Conservation (phyloP, 164 flowering plant species). For the Amborella trichopoda region DNA sequence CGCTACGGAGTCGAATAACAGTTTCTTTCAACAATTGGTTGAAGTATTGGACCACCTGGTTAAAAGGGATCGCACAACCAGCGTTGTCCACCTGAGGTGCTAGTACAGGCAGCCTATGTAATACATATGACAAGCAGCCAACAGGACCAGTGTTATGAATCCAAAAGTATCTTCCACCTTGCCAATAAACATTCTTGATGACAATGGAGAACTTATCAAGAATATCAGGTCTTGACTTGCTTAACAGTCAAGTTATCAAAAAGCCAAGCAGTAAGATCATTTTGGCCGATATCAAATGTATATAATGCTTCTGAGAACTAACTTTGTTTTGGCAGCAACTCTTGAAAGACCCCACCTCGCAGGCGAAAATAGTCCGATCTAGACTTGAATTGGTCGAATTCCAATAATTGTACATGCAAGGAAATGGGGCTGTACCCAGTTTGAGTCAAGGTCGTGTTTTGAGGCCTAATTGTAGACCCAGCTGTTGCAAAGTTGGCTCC, state of each 20-base stretch:
- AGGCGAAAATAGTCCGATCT: no score
- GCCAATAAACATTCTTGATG: constrained; percentile 19
- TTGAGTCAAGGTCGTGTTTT: constrained; percentile 28
- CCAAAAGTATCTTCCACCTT: constrained; percentile 35
- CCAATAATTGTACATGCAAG: constrained; percentile 30
- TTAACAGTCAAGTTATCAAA: constrained; percentile 18
- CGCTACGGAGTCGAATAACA: constrained; percentile 19
- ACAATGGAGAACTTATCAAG: constrained; percentile 18
- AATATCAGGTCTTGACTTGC: constrained; percentile 33
- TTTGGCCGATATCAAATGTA: constrained; percentile 70
- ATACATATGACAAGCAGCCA: constrained; percentile 30
- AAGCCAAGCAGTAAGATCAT: constrained; percentile 36
- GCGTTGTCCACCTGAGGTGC: constrained; percentile 9
- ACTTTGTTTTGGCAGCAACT: constrained; percentile 29
- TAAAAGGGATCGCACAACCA: constrained; percentile 28
- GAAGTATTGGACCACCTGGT: constrained; percentile 25
- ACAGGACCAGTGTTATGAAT: constrained; percentile 44
- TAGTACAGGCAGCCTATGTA: constrained; percentile 5
- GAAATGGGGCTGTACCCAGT: constrained; percentile 55
- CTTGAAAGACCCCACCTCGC: constrained; percentile 22
- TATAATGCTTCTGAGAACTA: constrained; percentile 54
- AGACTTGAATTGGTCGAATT: constrained; percentile 26
- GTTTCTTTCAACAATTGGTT: constrained; percentile 21
- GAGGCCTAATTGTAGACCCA: constrained; percentile 35
- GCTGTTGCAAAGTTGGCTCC: constrained; percentile 52